A percentile compares a stretch with the other conserved stretches of the same genome.
Conservation (phyloP, 805 yeast genomes). For the Yarrowia keelungensis region DNA sequence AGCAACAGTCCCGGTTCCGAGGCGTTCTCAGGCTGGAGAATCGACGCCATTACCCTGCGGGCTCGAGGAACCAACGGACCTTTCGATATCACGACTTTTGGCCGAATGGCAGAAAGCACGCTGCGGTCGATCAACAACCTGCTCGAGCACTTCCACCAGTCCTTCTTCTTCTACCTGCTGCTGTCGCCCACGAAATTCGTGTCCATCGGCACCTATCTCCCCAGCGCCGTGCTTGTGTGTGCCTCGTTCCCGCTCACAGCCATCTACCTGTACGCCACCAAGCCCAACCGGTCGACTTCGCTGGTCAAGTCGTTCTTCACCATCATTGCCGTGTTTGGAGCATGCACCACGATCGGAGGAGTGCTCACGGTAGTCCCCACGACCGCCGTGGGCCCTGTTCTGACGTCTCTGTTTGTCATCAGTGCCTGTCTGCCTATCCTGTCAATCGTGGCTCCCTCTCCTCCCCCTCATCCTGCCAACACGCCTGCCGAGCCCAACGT, state of each 20-base stretch:
- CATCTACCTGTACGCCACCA: slow-evolving; percentile 50
- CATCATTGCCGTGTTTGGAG: slow-evolving; percentile 35
- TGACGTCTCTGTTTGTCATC: slow-evolving; percentile 29
- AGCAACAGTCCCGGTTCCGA: slow-evolving; percentile 74
- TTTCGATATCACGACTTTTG: slow-evolving; percentile 87
- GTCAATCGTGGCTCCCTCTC: slow-evolving; percentile 41
- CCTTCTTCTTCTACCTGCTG: slow-evolving; percentile 89
- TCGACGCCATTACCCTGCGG: slow-evolving; percentile 82
- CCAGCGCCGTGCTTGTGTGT: slow-evolving; percentile 78
- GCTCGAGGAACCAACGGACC: slow-evolving; percentile 68
- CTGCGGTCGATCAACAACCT: slow-evolving; percentile 90
- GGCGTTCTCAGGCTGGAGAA: slow-evolving; percentile 94
- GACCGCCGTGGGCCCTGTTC: background rate
- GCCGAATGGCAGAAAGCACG: slow-evolving; percentile 85
- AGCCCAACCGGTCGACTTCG: background rate
- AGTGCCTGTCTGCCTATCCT: slow-evolving; percentile 22
- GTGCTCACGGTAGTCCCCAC: slow-evolving; percentile 11
- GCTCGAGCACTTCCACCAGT: slow-evolving; percentile 95
- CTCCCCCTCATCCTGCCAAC: slow-evolving; percentile 4
- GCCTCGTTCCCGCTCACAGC: slow-evolving; percentile 74
- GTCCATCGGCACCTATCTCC: slow-evolving; percentile 91
- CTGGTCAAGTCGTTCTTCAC: slow-evolving; percentile 47
- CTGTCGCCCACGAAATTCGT: slow-evolving; percentile 81
- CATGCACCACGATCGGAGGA: slow-evolving; percentile 7
- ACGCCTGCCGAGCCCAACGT: slow-evolving; percentile 35